A percentile compares a stretch with the other conserved stretches of the same genome.
These are phyloP conservation scores for Plantago coronopus DNA, from an alignment of 305 asterid species.

Conservation along the genomic window DNA sequence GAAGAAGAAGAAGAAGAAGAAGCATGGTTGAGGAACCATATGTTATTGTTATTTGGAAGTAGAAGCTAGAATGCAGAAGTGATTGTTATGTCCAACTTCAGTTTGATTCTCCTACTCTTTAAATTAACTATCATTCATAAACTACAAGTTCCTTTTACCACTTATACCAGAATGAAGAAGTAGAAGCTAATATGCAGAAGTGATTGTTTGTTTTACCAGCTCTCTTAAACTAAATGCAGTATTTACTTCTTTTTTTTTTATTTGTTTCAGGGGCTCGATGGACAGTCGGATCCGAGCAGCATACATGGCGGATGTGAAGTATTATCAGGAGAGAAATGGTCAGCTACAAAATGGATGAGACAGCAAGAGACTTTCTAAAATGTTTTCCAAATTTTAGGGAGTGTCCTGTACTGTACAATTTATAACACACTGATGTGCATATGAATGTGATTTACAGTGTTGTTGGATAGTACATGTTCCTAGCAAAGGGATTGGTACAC, in stretches of 20 bases:
- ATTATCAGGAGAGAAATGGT: slow-evolving; percentile 79
- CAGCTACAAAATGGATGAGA: slow-evolving; percentile 96
- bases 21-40: too few relatives aligned
- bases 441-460: neutral
- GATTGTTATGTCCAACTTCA: neutral
- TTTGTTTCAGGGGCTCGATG: slow-evolving; percentile 68
- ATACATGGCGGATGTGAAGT: slow-evolving; percentile 87
- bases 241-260: too few relatives aligned
- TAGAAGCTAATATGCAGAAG: too few relatives aligned
- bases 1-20: too few relatives aligned
- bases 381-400: neutral
- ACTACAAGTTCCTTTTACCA: neutral
- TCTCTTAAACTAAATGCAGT: too few relatives aligned
- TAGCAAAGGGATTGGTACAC: too few relatives aligned
- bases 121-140: too few relatives aligned
- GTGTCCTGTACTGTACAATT: neutral
- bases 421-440: neutral
- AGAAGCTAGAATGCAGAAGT: neutral
- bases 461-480: neutral
- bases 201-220: neutral
- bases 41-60: too few relatives aligned
- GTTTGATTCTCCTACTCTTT: too few relatives aligned
- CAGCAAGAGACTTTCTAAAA: slow-evolving; percentile 36
- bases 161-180: too few relatives aligned
- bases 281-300: slow-evolving; percentile 63